Percentiles rank a stretch among this genome's conserved stretches.
phyloP scores from a whole-genome alignment of 352 stramenopile species.

The Phytophthora pseudosyringae region DNA sequence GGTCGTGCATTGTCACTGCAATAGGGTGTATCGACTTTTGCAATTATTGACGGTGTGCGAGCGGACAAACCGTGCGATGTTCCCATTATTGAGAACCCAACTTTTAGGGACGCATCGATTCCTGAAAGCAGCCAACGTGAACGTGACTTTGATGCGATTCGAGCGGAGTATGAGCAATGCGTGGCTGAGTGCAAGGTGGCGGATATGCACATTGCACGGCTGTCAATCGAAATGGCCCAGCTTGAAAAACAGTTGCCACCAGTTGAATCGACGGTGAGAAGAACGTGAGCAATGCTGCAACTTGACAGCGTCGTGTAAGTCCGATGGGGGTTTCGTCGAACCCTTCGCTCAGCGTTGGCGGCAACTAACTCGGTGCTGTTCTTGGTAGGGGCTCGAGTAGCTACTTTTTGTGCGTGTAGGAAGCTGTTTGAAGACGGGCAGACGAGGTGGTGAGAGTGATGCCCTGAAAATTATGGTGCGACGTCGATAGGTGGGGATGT shows the following conservation, averaged over 20 bases:
- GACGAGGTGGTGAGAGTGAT: constrained; percentile 13
- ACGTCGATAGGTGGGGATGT: constrained; percentile 17
- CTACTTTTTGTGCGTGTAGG: constrained; percentile 22
- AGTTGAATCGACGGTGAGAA: constrained; percentile 13
- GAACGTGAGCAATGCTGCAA: constrained; percentile 4
- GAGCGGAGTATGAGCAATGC: constrained; percentile 38
- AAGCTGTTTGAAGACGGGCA: constrained; percentile 2
- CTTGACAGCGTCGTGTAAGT: constrained; percentile 23
- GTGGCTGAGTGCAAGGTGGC: constrained; percentile 37
- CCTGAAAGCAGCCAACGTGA: neutral
- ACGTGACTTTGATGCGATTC: constrained; percentile 36
- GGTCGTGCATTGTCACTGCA: constrained; percentile 19
- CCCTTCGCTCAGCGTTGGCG: constrained; percentile 8
- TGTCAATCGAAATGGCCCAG: constrained; percentile 39
- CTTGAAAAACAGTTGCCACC: constrained; percentile 31
- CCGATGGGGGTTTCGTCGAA: neutral
- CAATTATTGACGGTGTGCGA: constrained; percentile 5
- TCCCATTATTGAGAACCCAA: constrained; percentile 4
- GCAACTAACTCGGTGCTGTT: constrained; percentile 24
- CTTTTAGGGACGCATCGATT: constrained; percentile 2
- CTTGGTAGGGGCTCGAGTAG: constrained; percentile 15
- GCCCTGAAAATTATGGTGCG: constrained; percentile 6
- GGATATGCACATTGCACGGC: constrained; percentile 29
- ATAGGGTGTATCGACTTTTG: constrained; percentile 20
- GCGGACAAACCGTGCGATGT: neutral